A percentile compares a stretch with the other conserved stretches of the same genome.
Evolutionary conservation across 306 rosid genomes (phyloP).

Genomic region (Sicyos baderoa): DNA sequence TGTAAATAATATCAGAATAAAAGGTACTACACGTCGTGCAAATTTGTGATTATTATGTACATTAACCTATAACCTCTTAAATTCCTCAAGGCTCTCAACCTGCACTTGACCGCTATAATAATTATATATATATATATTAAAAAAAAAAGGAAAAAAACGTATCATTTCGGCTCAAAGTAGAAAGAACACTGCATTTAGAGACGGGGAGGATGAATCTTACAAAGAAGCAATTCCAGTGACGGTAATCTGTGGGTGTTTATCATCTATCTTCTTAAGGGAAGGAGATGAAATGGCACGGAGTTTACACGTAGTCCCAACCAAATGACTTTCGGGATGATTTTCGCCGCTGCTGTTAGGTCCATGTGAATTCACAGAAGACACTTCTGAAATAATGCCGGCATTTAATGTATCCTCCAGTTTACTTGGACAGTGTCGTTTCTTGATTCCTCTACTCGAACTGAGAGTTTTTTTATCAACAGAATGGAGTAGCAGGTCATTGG

Average conservation of each 20-base stretch:
- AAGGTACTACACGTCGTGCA: too few relatives aligned
- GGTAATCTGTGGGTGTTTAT: constrained; percentile 31
- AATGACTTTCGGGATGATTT: constrained; percentile 37
- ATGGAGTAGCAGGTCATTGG: constrained; percentile 44
- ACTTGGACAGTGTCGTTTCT: constrained; percentile 28
- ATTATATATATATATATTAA: too few relatives aligned
- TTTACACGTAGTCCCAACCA: constrained; percentile 33
- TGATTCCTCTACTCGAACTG: constrained; percentile 34
- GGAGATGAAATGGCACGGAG: constrained; percentile 39
- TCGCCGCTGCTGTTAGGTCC: constrained; percentile 31
- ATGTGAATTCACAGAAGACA: constrained; percentile 32
- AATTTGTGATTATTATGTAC: too few relatives aligned
- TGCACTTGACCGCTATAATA: too few relatives aligned
- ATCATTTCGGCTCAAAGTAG: not conserved
- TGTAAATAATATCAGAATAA: too few relatives aligned
- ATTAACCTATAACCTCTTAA: too few relatives aligned
- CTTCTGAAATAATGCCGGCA: constrained; percentile 28
- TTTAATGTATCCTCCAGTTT: constrained; percentile 27
- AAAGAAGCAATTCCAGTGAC: constrained; percentile 38
- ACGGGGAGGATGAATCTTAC: constrained; percentile 38
- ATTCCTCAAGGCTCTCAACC: too few relatives aligned
- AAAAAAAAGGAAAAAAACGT: too few relatives aligned
- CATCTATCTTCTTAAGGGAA: constrained; percentile 32
- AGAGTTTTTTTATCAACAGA: constrained; percentile 43
- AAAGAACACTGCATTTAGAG: not conserved